Base-by-base conservation (phyloP, 2,329 filamentous ascomycete species). In the Leptographium lundbergii region DNA sequence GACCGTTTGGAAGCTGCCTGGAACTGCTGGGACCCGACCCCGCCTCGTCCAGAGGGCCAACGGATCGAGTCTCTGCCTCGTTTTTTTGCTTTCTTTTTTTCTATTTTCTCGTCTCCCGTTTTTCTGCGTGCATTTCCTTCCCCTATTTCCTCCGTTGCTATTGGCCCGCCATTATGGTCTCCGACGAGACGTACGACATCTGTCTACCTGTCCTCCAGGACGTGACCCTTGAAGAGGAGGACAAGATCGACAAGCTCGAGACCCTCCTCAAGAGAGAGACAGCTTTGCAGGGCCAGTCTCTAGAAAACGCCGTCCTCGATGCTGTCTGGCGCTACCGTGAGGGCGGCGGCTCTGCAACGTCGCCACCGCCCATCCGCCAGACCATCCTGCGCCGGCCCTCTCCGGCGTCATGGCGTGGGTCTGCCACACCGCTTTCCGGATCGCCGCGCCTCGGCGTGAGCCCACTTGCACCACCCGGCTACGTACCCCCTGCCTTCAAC, bases 161-260 rank as follows among this genome's bases (percentile, higher is more conserved):
- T 50, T 52, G 11, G 25, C 39, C 42, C 29, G 66, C 73, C 68
- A 80, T 63, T 70, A 96, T 97, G 92, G 86, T 96, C 63, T 89
- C 91, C 67, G 92, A 97, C 78, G 85, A 91, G 66, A 85, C 92
- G 59, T 95, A 95, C 77, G 91, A 96, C 67, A 82, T 94, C 68
- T 96, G 91, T 72, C 83, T 95, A 70, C 89, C 90, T 57, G 82
- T 96, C 69, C 81, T 99, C 64, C 86, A 94, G 75, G 87, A 96
- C 73, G 75, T 84, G 60, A 78, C 80, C 59, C 79, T 96, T 62
- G 89, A 95, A 67, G 94, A 97, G 63, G 94, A 99, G 73, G 92
- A 96, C 69, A 95, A 94, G 78, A 92, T 89, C 55, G 92, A 97
- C 73, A 88, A 83, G 73, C 79, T 96, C 57, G 91, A 96, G 74